Conservation (phyloP, 805 yeast genomes). For the Candida railenensis region DNA sequence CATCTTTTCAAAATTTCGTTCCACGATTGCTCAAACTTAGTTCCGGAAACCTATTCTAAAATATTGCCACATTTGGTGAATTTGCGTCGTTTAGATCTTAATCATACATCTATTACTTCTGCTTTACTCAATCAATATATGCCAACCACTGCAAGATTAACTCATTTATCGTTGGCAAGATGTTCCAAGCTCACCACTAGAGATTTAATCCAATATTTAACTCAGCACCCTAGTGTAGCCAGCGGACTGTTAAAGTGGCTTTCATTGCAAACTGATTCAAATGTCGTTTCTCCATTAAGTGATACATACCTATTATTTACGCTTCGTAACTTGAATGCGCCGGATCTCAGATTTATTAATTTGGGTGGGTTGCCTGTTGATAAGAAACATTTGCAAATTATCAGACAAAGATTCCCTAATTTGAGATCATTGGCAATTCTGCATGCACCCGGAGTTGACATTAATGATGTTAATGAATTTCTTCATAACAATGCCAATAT, state of each 20-base stretch:
- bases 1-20: constrained; percentile 56
- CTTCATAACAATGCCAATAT: constrained; percentile 34
- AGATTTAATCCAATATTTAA: constrained; percentile 66
- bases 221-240: constrained; percentile 64
- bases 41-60: constrained; percentile 52
- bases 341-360: constrained; percentile 50
- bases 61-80: constrained; percentile 56
- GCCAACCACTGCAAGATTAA: constrained; percentile 57
- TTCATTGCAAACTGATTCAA: constrained; percentile 60
- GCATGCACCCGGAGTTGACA: constrained; percentile 31
- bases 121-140: constrained; percentile 51
- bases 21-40: constrained; percentile 84
- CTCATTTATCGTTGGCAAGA: constrained; percentile 67
- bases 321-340: constrained; percentile 43
- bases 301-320: constrained; percentile 48
- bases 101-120: constrained; percentile 76
- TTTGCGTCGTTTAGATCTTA: constrained; percentile 70
- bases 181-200: constrained; percentile 66
- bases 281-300: constrained; percentile 58
- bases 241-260: constrained; percentile 59
- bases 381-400: constrained; percentile 32
- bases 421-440: constrained; percentile 45
- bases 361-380: constrained; percentile 65
- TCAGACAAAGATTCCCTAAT: constrained; percentile 36
- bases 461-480: constrained; percentile 37